Percentiles rank a stretch among this genome's conserved stretches.
Evolutionary conservation across 106 monocot genomes (phyloP).

Genomic region (Dendrobium chrysotoxum): DNA sequence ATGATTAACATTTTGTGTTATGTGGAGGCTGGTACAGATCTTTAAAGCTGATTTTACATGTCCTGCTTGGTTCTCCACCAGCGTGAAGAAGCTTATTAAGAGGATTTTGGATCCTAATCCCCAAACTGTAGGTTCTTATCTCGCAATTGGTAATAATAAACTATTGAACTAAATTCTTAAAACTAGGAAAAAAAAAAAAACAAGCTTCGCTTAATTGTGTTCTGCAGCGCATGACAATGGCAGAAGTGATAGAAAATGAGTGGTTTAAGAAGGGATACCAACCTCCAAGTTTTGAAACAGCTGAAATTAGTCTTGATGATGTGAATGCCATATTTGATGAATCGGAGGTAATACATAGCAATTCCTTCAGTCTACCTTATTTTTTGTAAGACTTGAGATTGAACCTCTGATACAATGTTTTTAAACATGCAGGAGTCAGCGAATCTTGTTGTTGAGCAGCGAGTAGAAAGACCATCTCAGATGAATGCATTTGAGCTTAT

Average conservation of each 20-base stretch:
- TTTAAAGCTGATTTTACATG: constrained; percentile 86
- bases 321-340: constrained; percentile 67
- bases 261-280: constrained; percentile 98
- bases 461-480: constrained; percentile 53
- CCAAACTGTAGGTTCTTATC: constrained; percentile 38
- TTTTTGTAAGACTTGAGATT: background rate
- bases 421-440: constrained; percentile 30
- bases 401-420: background rate
- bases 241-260: constrained; percentile 71
- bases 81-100: constrained; percentile 88
- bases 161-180: background rate
- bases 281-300: constrained; percentile 55
- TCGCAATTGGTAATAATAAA: background rate
- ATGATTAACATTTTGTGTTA: background rate
- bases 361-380: background rate
- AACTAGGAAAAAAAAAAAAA: background rate
- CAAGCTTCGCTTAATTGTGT: background rate
- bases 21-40: constrained; percentile 39
- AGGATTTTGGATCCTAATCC: constrained; percentile 92
- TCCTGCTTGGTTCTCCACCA: constrained; percentile 90
- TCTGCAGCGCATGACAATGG: constrained; percentile 76
- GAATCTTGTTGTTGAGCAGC: constrained; percentile 84
- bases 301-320: constrained; percentile 68
- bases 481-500: constrained; percentile 99
- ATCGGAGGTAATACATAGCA: constrained; percentile 39